Base-by-base conservation (phyloP, 192 early-diverging fungal species). In the Coemansia sp. region DNA sequence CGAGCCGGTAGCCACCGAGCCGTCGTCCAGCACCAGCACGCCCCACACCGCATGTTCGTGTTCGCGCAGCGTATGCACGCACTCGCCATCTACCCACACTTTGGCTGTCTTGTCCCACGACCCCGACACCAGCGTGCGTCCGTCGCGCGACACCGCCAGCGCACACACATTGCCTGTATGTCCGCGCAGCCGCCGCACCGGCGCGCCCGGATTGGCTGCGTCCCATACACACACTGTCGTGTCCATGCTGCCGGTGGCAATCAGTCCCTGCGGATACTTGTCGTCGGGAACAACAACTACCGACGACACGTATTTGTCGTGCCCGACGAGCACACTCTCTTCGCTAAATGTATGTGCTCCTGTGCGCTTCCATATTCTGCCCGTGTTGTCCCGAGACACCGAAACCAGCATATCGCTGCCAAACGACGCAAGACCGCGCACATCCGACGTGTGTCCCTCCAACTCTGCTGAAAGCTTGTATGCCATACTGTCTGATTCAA, bases 51-150 rank as follows among this genome's bases (percentile, higher is more conserved):
- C 91, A 22, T 86, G 85, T 20, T 77, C 53, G 63, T 99, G 96
- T 3, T 91, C 94, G 20, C 73, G 59, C 34, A 98, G 81, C 0
- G 88, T 89, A 34, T 87, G 63, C n/a, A 81, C 69, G 40, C 83
- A 85, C 57, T 89, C 68, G 63, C 88, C 93, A 60, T 94, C 82
- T 53, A 83, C 81, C 98, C 98, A 99, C 12, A 98, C 85, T 59
- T 86, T 90, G 5, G 90, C 94, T 7, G 94, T 93, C 20, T 87
- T 89, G 84, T 99, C 98, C 98, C 96, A 98, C 6, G 94, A 96
- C n/a, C 95, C 98, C 20, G 94, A 95, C 17, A 98, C 86, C 19
- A 99, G 73, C 19, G 85, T 75, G 15, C 85, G 88, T 21, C 84
- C 79, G 22, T 83, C 81, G 1, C 75, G 64, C 3, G 87, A 83